Conservation (phyloP, 306 rosid species). For the Cucumis cinereus region DNA sequence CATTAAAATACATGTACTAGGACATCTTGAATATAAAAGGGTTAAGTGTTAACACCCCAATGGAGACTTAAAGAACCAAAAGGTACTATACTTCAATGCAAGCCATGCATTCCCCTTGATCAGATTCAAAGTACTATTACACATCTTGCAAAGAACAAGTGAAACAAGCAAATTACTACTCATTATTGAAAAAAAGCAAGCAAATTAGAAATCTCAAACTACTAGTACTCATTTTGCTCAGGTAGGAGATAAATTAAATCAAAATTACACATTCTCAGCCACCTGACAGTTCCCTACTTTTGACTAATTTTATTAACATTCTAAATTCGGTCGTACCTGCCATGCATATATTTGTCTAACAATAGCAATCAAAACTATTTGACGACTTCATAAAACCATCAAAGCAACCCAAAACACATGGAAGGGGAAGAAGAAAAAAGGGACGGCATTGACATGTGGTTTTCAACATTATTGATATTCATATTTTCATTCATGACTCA, state of each 20-base stretch:
- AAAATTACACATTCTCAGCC: not conserved
- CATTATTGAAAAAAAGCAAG: not conserved
- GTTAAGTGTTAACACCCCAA: not conserved
- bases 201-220: not conserved
- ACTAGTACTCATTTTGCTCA: not conserved
- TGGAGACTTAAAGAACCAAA: not conserved
- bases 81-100: not conserved
- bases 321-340: not conserved
- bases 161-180: not conserved
- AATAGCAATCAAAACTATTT: not conserved
- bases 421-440: not conserved
- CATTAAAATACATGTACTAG: not conserved
- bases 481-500: not conserved
- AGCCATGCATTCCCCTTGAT: not conserved
- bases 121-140: not conserved
- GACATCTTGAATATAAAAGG: not conserved
- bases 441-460: not conserved
- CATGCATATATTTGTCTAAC: not conserved
- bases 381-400: not conserved
- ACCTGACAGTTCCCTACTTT: not conserved
- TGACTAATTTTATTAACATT: not conserved
- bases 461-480: not conserved
- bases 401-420: not conserved
- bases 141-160: not conserved
- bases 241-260: not conserved